Evolutionary conservation across 2,329 filamentous ascomycete species (phyloP).

Genomic region (Neofusicoccum sp.): DNA sequence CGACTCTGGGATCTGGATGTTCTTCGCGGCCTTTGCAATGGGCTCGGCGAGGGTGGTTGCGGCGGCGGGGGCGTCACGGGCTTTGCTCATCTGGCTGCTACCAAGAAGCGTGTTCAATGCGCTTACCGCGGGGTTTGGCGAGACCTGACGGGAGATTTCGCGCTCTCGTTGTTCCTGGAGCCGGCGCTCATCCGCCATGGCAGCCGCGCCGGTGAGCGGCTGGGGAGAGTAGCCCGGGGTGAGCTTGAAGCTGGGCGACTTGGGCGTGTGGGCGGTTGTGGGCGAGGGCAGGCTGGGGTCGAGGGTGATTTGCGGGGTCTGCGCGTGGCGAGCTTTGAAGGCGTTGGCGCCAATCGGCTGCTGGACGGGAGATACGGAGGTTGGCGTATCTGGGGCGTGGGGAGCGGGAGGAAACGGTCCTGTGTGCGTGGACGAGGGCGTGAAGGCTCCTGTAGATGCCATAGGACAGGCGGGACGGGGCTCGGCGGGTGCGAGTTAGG

Average conservation of each 20-base stretch:
- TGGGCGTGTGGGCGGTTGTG: constrained; percentile 40
- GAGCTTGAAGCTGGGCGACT: constrained; percentile 34
- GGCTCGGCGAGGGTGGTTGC: constrained; percentile 48
- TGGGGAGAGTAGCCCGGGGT: constrained; percentile 42
- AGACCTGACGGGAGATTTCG: constrained; percentile 41
- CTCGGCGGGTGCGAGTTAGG: neutral
- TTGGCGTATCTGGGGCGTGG: constrained; percentile 38
- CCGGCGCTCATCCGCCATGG: constrained; percentile 49
- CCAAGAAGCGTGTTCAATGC: constrained; percentile 47
- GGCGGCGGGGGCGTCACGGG: constrained; percentile 42
- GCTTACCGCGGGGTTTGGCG: constrained; percentile 47
- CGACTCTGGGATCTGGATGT: constrained; percentile 49
- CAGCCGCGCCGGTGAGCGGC: constrained; percentile 48
- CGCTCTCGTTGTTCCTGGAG: constrained; percentile 35
- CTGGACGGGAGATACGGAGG: constrained; percentile 30
- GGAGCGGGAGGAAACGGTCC: constrained; percentile 36
- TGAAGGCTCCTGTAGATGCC: constrained; percentile 38
- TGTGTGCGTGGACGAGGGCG: constrained; percentile 41
- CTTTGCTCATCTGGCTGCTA: constrained; percentile 41
- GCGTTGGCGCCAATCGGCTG: constrained; percentile 24
- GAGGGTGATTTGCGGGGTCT: constrained; percentile 21
- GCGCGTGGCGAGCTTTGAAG: constrained; percentile 20
- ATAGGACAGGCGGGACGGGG: constrained; percentile 29
- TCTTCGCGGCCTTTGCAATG: constrained; percentile 47
- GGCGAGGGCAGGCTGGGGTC: constrained; percentile 21